Percentiles rank a stretch among this genome's conserved stretches.
Conservation (phyloP, 305 asterid genomes). For the Rubia peregrina region DNA sequence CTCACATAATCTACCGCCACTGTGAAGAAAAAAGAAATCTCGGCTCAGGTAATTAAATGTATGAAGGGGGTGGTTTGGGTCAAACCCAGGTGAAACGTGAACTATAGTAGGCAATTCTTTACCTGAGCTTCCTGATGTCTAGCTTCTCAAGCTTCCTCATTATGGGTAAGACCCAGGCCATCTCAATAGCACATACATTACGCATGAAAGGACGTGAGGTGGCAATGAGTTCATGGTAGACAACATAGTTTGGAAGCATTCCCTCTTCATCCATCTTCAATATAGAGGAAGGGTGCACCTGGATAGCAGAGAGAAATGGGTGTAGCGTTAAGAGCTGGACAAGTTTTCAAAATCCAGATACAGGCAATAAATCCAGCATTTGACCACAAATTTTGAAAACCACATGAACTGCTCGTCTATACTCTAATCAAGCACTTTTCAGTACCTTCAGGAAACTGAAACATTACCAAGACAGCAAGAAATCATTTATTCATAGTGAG, state of each 20-base stretch:
- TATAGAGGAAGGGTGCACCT: conserved; percentile 91
- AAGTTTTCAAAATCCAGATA: not conserved
- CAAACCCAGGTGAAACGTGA: not conserved
- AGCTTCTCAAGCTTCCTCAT: conserved; percentile 59
- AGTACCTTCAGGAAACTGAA: not conserved
- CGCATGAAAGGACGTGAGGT: conserved; percentile 87
- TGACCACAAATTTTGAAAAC: not conserved
- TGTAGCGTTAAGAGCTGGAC: not conserved
- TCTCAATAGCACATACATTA: conserved; percentile 78
- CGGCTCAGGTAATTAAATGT: not conserved
- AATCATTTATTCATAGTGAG: not conserved
- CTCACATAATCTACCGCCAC: conserved; percentile 43
- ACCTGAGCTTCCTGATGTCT: conserved; percentile 69
- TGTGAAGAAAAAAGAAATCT: conserved; percentile 14
- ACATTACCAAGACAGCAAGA: not conserved
- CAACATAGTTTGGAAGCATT: conserved; percentile 73
- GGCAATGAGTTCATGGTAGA: conserved; percentile 75
- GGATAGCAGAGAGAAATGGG: conserved; percentile 18
- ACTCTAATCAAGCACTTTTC: not conserved
- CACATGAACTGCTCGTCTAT: not conserved
- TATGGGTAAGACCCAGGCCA: conserved; percentile 73
- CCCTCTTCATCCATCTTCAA: conserved; percentile 79
- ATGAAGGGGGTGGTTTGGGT: not conserved
- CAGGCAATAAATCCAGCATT: not conserved
- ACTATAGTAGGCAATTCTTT: not conserved